A percentile compares a stretch with the other conserved stretches of the same genome.
These are phyloP conservation scores for Juglanconis juglandina DNA, from an alignment of 2,329 filamentous ascomycete species.

Conservation along the genomic window DNA sequence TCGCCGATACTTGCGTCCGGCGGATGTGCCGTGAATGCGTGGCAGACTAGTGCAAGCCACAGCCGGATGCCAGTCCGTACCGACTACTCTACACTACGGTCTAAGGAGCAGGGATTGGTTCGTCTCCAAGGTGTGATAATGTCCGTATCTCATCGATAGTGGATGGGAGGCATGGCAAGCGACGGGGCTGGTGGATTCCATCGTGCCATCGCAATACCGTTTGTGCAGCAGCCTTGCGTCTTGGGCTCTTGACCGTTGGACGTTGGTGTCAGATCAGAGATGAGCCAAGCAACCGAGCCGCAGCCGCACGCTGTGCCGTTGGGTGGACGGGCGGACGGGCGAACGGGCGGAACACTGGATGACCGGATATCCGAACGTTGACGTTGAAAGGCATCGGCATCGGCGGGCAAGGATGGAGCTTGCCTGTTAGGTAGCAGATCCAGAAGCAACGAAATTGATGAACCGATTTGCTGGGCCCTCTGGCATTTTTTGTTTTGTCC, in stretches of 20 bases:
- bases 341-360: too few relatives aligned
- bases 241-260: neutral
- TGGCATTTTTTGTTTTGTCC: too few relatives aligned
- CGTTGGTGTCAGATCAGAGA: neutral
- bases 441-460: too few relatives aligned
- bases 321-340: too few relatives aligned
- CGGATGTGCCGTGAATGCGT: neutral
- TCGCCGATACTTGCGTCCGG: conserved; percentile 3
- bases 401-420: neutral
- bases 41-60: neutral
- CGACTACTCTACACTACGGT: too few relatives aligned
- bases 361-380: neutral
- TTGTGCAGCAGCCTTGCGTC: too few relatives aligned
- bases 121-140: neutral
- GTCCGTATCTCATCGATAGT: too few relatives aligned
- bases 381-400: neutral
- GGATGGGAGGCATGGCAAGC: too few relatives aligned
- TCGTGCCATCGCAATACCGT: too few relatives aligned
- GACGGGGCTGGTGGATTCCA: too few relatives aligned
- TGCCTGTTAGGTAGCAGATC: too few relatives aligned
- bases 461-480: too few relatives aligned
- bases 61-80: neutral
- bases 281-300: neutral
- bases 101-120: neutral
- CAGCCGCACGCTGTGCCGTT: neutral